A percentile compares a stretch with the other conserved stretches of the same genome.
Evolutionary conservation across 345 rosid genomes (phyloP).

Genomic region (Arabidopsis suecica): DNA sequence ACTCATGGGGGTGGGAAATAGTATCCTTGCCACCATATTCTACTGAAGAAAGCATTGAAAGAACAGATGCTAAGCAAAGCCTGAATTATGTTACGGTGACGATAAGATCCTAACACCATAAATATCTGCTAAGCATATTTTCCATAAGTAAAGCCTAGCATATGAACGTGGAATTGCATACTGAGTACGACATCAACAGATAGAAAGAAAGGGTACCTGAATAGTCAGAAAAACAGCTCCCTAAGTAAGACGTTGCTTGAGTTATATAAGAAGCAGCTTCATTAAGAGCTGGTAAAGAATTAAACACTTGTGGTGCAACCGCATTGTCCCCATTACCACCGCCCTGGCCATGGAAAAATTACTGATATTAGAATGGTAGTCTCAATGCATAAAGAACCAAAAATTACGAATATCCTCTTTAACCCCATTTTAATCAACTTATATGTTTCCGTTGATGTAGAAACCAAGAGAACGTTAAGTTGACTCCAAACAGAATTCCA

Average conservation of each 20-base stretch:
- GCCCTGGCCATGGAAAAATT: constrained; percentile 32
- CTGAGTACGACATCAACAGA: neutral
- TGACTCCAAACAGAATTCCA: neutral
- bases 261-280: constrained; percentile 63
- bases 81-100: neutral
- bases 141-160: constrained; percentile 1
- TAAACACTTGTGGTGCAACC: constrained; percentile 50
- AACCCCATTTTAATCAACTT: constrained; percentile 9
- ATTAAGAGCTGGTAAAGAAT: constrained; percentile 56
- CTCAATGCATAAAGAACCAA: constrained; percentile 22
- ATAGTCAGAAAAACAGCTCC: constrained; percentile 62
- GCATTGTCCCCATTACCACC: constrained; percentile 40
- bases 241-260: constrained; percentile 63
- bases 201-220: constrained; percentile 50
- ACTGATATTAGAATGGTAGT: constrained; percentile 21
- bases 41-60: constrained; percentile 44
- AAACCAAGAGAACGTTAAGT: neutral
- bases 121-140: neutral
- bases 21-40: constrained; percentile 63
- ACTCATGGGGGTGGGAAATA: constrained; percentile 55
- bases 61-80: constrained; percentile 17
- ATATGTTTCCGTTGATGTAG: neutral
- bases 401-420: neutral
- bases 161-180: neutral
- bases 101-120: neutral